A percentile compares a stretch with the other conserved stretches of the same genome.
Evolutionary conservation across 2,329 filamentous ascomycete genomes (phyloP).

Genomic region (Rhynchosporium graminicola): DNA sequence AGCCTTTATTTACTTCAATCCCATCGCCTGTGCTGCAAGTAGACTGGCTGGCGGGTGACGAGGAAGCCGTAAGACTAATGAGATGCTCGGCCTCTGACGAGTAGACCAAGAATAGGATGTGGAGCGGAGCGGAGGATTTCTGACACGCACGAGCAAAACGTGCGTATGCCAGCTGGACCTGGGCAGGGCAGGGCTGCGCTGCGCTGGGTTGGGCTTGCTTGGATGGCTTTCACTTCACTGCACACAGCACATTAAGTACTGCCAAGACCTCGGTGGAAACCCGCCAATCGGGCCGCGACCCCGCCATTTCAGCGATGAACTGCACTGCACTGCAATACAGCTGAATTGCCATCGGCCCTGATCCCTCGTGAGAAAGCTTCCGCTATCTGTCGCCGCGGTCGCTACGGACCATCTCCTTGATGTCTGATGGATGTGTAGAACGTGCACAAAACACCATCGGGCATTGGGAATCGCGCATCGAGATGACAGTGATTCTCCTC

Average conservation of each 20-base stretch:
- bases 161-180: neutral
- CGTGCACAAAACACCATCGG: neutral
- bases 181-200: neutral
- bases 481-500: neutral
- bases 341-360: slow-evolving; percentile 10
- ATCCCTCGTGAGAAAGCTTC: slow-evolving; percentile 16
- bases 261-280: slow-evolving; percentile 16
- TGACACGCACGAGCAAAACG: slow-evolving; percentile 9
- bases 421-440: neutral
- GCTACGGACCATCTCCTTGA: slow-evolving; percentile 13
- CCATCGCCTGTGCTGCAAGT: neutral
- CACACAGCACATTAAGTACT: neutral
- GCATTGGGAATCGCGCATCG: neutral
- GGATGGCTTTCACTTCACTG: neutral
- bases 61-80: neutral
- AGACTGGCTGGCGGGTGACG: neutral
- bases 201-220: too few relatives aligned
- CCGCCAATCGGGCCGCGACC: slow-evolving; percentile 32
- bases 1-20: neutral
- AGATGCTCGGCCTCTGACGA: neutral
- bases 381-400: slow-evolving; percentile 10
- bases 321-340: neutral
- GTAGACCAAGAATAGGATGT: slow-evolving; percentile 7
- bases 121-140: slow-evolving; percentile 2
- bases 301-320: slow-evolving; percentile 17